Conservation (phyloP, 352 stramenopile species). For the Globisporangium cylindrosporum region DNA sequence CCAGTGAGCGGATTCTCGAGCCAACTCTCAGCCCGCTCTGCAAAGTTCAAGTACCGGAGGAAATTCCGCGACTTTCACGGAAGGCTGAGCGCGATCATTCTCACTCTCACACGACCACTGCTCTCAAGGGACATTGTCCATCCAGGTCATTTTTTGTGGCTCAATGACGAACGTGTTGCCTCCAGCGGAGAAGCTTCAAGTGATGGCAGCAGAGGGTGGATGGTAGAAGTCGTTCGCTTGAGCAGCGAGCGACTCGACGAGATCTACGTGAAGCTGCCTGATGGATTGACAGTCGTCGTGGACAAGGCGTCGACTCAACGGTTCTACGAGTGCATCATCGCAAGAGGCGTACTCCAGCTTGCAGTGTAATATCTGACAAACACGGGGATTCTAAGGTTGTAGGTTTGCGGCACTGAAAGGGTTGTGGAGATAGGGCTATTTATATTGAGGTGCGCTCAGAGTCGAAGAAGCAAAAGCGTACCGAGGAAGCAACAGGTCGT, state of each 20-base stretch:
- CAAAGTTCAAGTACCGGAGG: slow-evolving; percentile 35
- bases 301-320: slow-evolving; percentile 22
- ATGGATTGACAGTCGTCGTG: slow-evolving; percentile 20
- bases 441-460: neutral
- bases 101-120: slow-evolving; percentile 42
- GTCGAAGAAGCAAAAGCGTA: neutral
- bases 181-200: neutral
- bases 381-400: neutral
- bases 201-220: slow-evolving; percentile 14
- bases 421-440: neutral
- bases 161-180: slow-evolving; percentile 8
- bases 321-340: slow-evolving; percentile 40
- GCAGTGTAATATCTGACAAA: neutral
- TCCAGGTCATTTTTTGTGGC: slow-evolving; percentile 40
- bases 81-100: slow-evolving; percentile 31
- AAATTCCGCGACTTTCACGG: slow-evolving; percentile 37
- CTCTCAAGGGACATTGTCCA: slow-evolving; percentile 20
- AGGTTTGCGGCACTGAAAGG: neutral
- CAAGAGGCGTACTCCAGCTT: slow-evolving; percentile 31
- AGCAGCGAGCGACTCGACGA: slow-evolving; percentile 18
- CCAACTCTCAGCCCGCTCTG: slow-evolving; percentile 41
- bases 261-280: slow-evolving; percentile 26
- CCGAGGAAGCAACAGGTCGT: neutral
- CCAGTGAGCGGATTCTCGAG: slow-evolving; percentile 39
- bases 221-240: slow-evolving; percentile 30